These are phyloP conservation scores for Diaporthe ilicicola DNA, from an alignment of 2,329 filamentous ascomycete species.

Conservation along the genomic window DNA sequence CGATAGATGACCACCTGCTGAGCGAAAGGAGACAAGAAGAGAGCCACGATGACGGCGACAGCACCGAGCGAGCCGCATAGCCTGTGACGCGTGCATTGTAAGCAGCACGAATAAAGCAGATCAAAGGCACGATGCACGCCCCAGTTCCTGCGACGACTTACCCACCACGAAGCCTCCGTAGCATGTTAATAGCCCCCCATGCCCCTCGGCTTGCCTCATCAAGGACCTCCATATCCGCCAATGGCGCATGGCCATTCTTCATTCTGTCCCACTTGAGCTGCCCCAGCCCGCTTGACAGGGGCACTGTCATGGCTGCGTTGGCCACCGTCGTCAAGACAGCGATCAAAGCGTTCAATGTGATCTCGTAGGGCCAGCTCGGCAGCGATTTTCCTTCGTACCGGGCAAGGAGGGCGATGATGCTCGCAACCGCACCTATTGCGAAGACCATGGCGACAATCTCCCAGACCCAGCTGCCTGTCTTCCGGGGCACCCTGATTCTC, in stretches of 20 bases:
- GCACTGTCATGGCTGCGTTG: slow-evolving; percentile 41
- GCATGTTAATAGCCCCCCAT: slow-evolving; percentile 41
- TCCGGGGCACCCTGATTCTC: slow-evolving; percentile 27
- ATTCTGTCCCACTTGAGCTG: slow-evolving; percentile 46
- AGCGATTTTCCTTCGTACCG: slow-evolving; percentile 41
- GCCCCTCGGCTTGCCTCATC: slow-evolving; percentile 46
- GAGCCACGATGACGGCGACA: slow-evolving; percentile 39
- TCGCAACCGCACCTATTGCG: slow-evolving; percentile 39
- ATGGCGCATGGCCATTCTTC: slow-evolving; percentile 40
- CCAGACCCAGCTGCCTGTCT: slow-evolving; percentile 39
- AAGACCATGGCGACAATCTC: slow-evolving; percentile 40
- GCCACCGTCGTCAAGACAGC: slow-evolving; percentile 43
- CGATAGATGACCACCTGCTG: slow-evolving; percentile 44
- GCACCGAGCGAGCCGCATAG: slow-evolving; percentile 42
- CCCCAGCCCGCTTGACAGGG: slow-evolving; percentile 42
- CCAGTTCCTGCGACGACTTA: slow-evolving; percentile 29
- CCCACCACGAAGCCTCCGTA: slow-evolving; percentile 41
- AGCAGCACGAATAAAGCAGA: background rate
- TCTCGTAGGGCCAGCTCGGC: slow-evolving; percentile 42
- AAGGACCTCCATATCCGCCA: slow-evolving; percentile 44
- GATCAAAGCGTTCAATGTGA: slow-evolving; percentile 45
- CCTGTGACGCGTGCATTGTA: slow-evolving; percentile 26
- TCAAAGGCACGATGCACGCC: background rate
- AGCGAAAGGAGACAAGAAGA: slow-evolving; percentile 43
- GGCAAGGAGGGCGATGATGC: slow-evolving; percentile 42